These are phyloP conservation scores for Crotalaria pallida DNA, from an alignment of 306 rosid species.

Conservation along the genomic window DNA sequence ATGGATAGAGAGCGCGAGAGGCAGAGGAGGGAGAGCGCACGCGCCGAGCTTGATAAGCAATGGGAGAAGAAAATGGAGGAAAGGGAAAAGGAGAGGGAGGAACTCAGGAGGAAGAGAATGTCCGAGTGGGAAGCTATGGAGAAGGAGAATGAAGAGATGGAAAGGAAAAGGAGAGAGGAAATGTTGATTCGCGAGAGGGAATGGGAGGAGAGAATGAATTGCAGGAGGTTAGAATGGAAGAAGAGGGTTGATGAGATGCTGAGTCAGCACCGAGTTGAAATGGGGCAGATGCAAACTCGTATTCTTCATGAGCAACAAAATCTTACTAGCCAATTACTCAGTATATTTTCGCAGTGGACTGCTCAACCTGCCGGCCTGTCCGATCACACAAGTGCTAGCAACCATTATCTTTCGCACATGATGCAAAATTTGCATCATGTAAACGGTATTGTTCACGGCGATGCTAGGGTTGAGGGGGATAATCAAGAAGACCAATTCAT, in stretches of 20 bases:
- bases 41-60: slow-evolving; percentile 54
- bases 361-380: slow-evolving; percentile 77
- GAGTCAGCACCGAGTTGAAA: slow-evolving; percentile 76
- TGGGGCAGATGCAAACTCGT: slow-evolving; percentile 82
- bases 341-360: slow-evolving; percentile 89
- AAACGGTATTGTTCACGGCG: slow-evolving; percentile 72
- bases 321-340: slow-evolving; percentile 72
- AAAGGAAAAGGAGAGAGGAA: slow-evolving; percentile 78
- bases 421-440: slow-evolving; percentile 97
- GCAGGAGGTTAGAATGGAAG: slow-evolving; percentile 78
- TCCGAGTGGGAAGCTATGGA: slow-evolving; percentile 73
- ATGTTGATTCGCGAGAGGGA: slow-evolving; percentile 60
- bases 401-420: slow-evolving; percentile 89
- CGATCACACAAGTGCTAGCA: slow-evolving; percentile 83
- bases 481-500: slow-evolving; percentile 94
- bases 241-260: slow-evolving; percentile 75
- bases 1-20: slow-evolving; percentile 75
- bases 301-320: slow-evolving; percentile 88
- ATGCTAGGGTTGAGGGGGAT: slow-evolving; percentile 84
- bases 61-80: slow-evolving; percentile 68
- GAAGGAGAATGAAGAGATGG: slow-evolving; percentile 71
- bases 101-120: slow-evolving; percentile 57
- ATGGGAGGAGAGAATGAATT: slow-evolving; percentile 77
- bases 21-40: slow-evolving; percentile 51
- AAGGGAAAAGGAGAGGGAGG: slow-evolving; percentile 55